Percentiles rank a stretch among this genome's conserved stretches.
Evolutionary conservation across 345 rosid species (phyloP).

Genomic region (Erysimum cheiranthoides): DNA sequence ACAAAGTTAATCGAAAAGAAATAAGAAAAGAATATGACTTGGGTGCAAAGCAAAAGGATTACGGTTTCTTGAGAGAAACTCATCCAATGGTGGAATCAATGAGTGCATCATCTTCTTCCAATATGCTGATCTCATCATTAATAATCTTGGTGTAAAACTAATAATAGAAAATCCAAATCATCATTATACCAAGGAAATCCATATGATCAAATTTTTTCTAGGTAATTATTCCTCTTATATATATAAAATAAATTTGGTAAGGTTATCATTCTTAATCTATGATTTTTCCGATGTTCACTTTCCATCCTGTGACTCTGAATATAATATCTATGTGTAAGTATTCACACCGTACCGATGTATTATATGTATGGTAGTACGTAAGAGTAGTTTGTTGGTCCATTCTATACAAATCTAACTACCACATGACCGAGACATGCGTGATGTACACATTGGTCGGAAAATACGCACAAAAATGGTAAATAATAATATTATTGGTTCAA

Average conservation of each 20-base stretch:
- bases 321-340: background rate
- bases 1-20: slow-evolving; percentile 17
- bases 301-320: background rate
- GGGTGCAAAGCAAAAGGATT: slow-evolving; percentile 46
- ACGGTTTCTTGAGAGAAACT: slow-evolving; percentile 47
- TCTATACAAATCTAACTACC: slow-evolving; percentile 34
- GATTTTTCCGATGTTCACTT: slow-evolving; percentile 11
- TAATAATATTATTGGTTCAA: background rate
- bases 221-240: background rate
- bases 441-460: slow-evolving; percentile 5
- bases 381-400: slow-evolving; percentile 36
- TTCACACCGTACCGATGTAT: slow-evolving; percentile 4
- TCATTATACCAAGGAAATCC: slow-evolving; percentile 24
- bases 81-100: slow-evolving; percentile 46
- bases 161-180: slow-evolving; percentile 16
- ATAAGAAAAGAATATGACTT: slow-evolving; percentile 24
- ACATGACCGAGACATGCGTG: slow-evolving; percentile 19
- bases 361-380: slow-evolving; percentile 33
- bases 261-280: background rate
- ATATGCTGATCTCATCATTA: slow-evolving; percentile 38
- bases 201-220: background rate
- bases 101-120: slow-evolving; percentile 42
- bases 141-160: slow-evolving; percentile 36
- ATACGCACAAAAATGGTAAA: slow-evolving; percentile 2
- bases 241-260: too few relatives aligned